A percentile compares a stretch with the other conserved stretches of the same genome.
Conservation (phyloP, 164 flowering plant species). For the Magnolia changhungtana region DNA sequence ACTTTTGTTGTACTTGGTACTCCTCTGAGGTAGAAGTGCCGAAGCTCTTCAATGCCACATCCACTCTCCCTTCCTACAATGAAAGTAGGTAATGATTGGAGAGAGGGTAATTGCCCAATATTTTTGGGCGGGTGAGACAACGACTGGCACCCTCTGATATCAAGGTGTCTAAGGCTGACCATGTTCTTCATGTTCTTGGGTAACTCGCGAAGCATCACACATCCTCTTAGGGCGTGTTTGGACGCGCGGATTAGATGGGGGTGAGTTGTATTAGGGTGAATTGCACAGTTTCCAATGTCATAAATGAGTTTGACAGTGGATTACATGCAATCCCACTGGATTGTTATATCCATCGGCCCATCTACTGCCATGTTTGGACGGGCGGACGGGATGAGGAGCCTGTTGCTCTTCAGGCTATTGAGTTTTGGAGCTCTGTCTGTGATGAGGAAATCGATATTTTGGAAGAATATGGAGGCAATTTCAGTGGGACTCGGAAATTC, state of each 20-base stretch:
- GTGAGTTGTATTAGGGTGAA: too few relatives aligned
- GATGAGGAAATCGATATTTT: constrained; percentile 63
- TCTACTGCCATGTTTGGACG: too few relatives aligned
- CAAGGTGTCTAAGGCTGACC: constrained; percentile 10
- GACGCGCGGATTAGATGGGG: too few relatives aligned
- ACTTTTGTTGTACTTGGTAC: background rate
- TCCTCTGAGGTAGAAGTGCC: background rate
- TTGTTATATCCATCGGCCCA: too few relatives aligned
- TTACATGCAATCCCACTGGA: too few relatives aligned
- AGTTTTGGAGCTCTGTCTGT: constrained; percentile 66
- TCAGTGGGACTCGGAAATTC: constrained; percentile 53
- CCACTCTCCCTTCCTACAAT: background rate
- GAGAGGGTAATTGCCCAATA: background rate
- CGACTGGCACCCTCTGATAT: background rate
- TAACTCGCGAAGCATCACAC: background rate
- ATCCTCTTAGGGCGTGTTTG: too few relatives aligned
- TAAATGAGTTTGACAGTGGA: too few relatives aligned
- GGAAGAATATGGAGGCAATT: constrained; percentile 56
- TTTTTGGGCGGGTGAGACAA: background rate
- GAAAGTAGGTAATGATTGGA: background rate
- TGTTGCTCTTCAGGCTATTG: constrained; percentile 64
- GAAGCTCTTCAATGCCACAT: background rate
- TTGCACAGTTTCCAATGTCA: too few relatives aligned
- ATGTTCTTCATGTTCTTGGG: constrained; percentile 11
- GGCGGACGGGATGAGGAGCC: constrained; percentile 73